A percentile compares a stretch with the other conserved stretches of the same genome.
Conservation (phyloP, 345 rosid genomes). For the Arabidopsis thaliana region TAIR10.1 NC_003070.9:10745501-10746000, state of each 20-base stretch:
- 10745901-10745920: conserved; percentile 84
- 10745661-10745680: conserved; percentile 68
- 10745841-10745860: conserved; percentile 70
- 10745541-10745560: conserved; percentile 94
- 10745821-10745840: conserved; percentile 86
- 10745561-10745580: conserved; percentile 80
- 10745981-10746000: conserved; percentile 98
- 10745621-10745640: conserved; percentile 91
- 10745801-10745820: conserved; percentile 81
- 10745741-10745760: conserved; percentile 79
- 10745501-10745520: conserved; percentile 88
- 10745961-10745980: conserved; percentile 77
- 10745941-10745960: conserved; percentile 72
- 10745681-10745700: conserved; percentile 74
- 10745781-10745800: conserved; percentile 96
- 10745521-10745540: conserved; percentile 72
- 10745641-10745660: conserved; percentile 84
- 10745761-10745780: conserved; percentile 94
- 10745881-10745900: conserved; percentile 76
- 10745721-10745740: conserved; percentile 79
- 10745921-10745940: conserved; percentile 90
- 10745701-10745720: conserved; percentile 96
- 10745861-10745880: conserved; percentile 83
- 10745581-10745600: conserved; percentile 85
- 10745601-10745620: conserved; percentile 90